A percentile compares a stretch with the other conserved stretches of the same genome.
Conservation (phyloP, 2,329 filamentous ascomycete species). For the Aspergillus glaucus region DNA sequence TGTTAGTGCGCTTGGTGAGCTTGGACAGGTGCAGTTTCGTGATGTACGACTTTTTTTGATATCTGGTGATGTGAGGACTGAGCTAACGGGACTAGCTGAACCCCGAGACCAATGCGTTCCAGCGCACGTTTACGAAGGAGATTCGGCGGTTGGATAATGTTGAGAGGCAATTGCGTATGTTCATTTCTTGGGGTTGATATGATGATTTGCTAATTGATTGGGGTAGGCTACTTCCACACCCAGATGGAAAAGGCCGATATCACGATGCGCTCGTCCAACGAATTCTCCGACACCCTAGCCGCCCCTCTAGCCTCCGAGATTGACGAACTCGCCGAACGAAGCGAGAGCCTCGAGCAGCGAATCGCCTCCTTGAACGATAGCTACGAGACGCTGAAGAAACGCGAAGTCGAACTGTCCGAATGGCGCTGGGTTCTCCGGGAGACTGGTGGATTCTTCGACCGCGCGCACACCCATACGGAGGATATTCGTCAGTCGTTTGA, state of each 20-base stretch:
- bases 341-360: conserved; percentile 85
- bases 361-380: conserved; percentile 91
- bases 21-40: conserved; percentile 93
- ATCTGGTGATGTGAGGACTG: neutral
- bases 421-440: conserved; percentile 98
- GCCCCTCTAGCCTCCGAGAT: conserved; percentile 91
- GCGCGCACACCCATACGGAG: conserved; percentile 91
- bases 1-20: conserved; percentile 89
- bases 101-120: conserved; percentile 85
- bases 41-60: conserved; percentile 64
- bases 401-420: conserved; percentile 92
- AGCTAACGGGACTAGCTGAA: conserved; percentile 62
- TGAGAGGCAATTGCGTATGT: conserved; percentile 89
- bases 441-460: conserved; percentile 94
- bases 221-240: conserved; percentile 76
- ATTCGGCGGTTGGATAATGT: conserved; percentile 97
- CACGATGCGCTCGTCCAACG: conserved; percentile 78
- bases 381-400: conserved; percentile 96
- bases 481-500: conserved; percentile 85
- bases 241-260: conserved; percentile 95
- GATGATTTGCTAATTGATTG: neutral
- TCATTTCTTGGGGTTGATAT: neutral
- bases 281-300: conserved; percentile 80
- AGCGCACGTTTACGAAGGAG: conserved; percentile 95
- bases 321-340: conserved; percentile 87